These are phyloP conservation scores for Sporothrix brasiliensis DNA, from an alignment of 2,329 filamentous ascomycete genomes.

Conservation along the genomic window DNA sequence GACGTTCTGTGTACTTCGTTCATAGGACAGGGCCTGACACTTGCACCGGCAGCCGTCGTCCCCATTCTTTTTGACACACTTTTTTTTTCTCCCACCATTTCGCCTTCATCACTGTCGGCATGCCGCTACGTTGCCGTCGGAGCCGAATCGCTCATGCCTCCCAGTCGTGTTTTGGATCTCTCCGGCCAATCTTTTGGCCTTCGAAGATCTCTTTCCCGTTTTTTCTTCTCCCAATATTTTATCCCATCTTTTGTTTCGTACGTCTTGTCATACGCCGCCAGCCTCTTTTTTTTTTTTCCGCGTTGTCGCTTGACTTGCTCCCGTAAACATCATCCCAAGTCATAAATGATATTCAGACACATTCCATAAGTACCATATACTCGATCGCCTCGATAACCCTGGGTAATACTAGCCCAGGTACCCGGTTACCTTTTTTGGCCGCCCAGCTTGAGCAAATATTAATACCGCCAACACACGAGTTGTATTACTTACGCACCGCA, in stretches of 20 bases:
- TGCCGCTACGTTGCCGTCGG: constrained; percentile 14
- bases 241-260: not conserved
- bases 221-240: not conserved
- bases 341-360: constrained; percentile 2
- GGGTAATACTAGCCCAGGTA: not conserved
- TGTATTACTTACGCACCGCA: not conserved
- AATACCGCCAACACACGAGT: not conserved
- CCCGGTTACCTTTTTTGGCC: constrained; percentile 23
- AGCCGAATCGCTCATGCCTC: constrained; percentile 23
- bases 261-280: not conserved
- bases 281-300: not conserved
- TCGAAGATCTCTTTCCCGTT: constrained; percentile 9
- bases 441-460: not conserved
- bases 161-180: not conserved
- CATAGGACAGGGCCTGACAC: not conserved
- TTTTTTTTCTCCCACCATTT: constrained; percentile 2
- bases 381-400: not conserved
- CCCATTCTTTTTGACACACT: constrained; percentile 4
- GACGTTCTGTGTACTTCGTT: not conserved
- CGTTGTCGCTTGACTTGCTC: not conserved
- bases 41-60: not conserved
- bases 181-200: constrained; percentile 3
- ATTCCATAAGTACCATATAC: not conserved
- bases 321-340: not conserved
- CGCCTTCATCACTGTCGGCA: not conserved